These are phyloP conservation scores for Aurantiochytrium sp. DNA, from an alignment of 108 stramenopile genomes.

Conservation along the genomic window DNA sequence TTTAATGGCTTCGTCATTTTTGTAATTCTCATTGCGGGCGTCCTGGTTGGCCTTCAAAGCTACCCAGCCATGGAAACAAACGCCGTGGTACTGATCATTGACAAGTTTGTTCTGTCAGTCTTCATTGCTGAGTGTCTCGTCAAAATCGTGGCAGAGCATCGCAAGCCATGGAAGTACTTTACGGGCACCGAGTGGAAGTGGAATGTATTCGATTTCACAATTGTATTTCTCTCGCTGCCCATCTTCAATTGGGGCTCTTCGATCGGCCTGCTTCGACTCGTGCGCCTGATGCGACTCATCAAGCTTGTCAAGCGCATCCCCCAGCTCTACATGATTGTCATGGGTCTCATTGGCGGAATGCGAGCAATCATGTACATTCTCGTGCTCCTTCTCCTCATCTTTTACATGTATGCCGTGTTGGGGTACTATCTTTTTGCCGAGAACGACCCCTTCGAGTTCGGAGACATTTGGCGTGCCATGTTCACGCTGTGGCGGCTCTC, in stretches of 20 bases:
- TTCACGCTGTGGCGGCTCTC: slow-evolving; percentile 29
- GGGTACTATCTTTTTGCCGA: background rate
- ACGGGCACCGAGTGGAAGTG: slow-evolving; percentile 29
- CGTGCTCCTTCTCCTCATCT: slow-evolving; percentile 32
- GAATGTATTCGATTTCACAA: slow-evolving; percentile 37
- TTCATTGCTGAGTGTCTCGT: slow-evolving; percentile 27
- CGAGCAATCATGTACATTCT: slow-evolving; percentile 29
- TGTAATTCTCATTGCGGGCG: slow-evolving; percentile 35
- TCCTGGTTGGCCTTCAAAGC: slow-evolving; percentile 41
- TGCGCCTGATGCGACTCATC: slow-evolving; percentile 16
- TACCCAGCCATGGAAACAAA: slow-evolving; percentile 13
- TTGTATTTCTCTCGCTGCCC: slow-evolving; percentile 28
- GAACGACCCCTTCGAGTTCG: slow-evolving; percentile 38
- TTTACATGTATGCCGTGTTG: slow-evolving; percentile 26
- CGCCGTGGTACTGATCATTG: background rate
- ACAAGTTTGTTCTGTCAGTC: background rate
- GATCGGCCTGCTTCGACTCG: background rate
- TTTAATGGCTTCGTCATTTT: slow-evolving; percentile 19
- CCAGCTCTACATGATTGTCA: slow-evolving; percentile 39
- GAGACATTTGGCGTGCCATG: slow-evolving; percentile 17
- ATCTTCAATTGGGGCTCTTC: background rate
- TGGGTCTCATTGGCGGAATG: slow-evolving; percentile 30
- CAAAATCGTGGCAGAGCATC: slow-evolving; percentile 33
- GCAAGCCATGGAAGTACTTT: slow-evolving; percentile 31
- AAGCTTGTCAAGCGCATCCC: slow-evolving; percentile 30